These are phyloP conservation scores for Crucibulum parvulum DNA, from an alignment of 1,284 basidiomycete genomes.

Conservation along the genomic window DNA sequence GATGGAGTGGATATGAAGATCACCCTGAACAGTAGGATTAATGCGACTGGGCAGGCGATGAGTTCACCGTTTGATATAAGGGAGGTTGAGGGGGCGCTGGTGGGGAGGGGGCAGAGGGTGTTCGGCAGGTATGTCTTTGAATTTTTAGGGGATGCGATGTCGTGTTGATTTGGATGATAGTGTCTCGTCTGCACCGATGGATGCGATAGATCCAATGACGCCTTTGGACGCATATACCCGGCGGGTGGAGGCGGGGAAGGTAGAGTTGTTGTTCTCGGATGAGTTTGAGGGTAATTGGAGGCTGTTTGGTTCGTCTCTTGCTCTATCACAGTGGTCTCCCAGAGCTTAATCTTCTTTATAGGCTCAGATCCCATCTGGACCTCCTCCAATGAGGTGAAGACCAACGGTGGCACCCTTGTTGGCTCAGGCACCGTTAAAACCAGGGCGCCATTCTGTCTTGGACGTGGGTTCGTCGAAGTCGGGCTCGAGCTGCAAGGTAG, in stretches of 20 bases:
- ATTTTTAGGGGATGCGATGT: neutral
- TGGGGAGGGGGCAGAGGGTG: neutral
- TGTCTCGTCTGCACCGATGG: neutral
- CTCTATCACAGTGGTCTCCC: no score
- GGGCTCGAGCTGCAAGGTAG: neutral
- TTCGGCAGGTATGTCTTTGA: neutral
- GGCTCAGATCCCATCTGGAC: neutral
- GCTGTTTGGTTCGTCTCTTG: conserved; percentile 37
- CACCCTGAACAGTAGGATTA: conserved; percentile 40
- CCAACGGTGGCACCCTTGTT: neutral
- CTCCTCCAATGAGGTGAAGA: neutral
- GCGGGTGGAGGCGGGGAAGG: conserved; percentile 9
- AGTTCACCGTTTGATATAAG: conserved; percentile 11
- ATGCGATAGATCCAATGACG: conserved; percentile 14
- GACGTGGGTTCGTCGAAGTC: neutral
- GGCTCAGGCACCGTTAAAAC: neutral
- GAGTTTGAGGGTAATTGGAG: conserved; percentile 20
- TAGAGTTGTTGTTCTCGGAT: conserved; percentile 22
- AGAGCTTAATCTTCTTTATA: neutral
- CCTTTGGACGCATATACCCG: conserved; percentile 10
- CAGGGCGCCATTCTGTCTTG: neutral
- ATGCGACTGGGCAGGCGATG: conserved; percentile 42
- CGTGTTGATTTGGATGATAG: neutral
- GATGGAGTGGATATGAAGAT: conserved; percentile 29
- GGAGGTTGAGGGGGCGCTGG: conserved; percentile 2